These are phyloP conservation scores for Rosa hybrid DNA, from an alignment of 331 rosid genomes.

Conservation along the genomic window DNA sequence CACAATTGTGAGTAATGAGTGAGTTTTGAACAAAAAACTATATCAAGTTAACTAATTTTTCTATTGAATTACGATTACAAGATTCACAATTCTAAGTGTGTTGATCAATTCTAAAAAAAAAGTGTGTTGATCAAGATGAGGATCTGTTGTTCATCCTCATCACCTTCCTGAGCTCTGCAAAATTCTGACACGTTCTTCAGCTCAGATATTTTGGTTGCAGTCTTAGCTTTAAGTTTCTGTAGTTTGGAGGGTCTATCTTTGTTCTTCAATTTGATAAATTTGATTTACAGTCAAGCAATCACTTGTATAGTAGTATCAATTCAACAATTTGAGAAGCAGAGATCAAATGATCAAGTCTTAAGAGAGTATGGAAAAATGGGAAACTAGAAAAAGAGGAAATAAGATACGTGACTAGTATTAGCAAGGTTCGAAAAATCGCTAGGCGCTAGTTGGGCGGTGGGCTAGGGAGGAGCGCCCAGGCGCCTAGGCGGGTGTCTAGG, in stretches of 20 bases:
- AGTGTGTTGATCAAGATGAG: not conserved
- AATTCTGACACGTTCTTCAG: not conserved
- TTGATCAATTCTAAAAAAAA: no score
- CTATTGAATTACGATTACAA: not conserved
- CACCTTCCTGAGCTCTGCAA: not conserved
- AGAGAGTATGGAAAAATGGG: not conserved
- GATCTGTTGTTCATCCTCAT: not conserved
- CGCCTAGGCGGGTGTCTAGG: no score
- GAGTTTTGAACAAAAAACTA: no score
- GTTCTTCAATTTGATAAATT: not conserved
- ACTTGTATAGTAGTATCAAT: not conserved
- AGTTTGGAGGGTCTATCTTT: not conserved
- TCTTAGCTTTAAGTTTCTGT: not conserved
- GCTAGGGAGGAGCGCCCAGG: no score
- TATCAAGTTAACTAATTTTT: no score
- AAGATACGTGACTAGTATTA: not conserved
- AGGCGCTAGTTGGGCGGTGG: no score
- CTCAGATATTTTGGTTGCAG: not conserved
- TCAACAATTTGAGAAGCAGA: not conserved
- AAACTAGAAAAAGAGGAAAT: not conserved
- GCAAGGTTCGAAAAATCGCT: no score
- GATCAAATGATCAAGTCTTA: not conserved
- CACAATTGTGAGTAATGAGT: not conserved
- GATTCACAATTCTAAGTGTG: not conserved
- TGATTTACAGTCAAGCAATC: no score